These are phyloP conservation scores for Agrostemma githago DNA, from an alignment of 148 eudicot genomes.

Conservation along the genomic window DNA sequence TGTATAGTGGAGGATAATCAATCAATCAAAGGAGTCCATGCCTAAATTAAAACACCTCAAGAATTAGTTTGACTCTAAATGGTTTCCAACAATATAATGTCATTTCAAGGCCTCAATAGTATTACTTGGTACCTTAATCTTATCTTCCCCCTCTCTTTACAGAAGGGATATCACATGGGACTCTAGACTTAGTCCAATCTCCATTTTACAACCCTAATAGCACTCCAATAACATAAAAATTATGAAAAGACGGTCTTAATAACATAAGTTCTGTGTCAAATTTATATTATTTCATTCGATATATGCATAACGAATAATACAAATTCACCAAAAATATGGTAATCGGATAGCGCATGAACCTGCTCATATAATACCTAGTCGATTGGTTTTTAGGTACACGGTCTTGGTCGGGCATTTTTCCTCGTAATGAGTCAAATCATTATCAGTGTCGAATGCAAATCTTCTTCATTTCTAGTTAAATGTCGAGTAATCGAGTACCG, in stretches of 20 bases:
- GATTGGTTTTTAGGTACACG: no score
- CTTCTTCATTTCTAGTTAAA: no score
- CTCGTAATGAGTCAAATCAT: no score
- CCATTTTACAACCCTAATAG: conserved; percentile 23
- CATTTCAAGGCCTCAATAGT: conserved; percentile 27
- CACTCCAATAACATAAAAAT: not conserved
- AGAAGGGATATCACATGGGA: conserved; percentile 37
- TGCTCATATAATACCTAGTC: no score
- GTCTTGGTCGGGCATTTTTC: no score
- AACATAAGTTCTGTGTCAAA: no score
- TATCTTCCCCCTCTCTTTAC: conserved; percentile 28
- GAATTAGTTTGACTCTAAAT: conserved; percentile 7
- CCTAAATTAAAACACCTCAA: conserved; percentile 2
- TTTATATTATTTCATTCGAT: no score
- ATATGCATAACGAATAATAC: no score
- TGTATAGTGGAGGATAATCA: conserved; percentile 12
- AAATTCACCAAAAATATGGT: not conserved
- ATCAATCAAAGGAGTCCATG: conserved; percentile 19
- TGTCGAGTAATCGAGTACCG: no score
- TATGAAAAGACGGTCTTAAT: no score
- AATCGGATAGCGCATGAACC: no score
- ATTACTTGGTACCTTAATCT: conserved; percentile 19
- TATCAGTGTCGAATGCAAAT: no score
- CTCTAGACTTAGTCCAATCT: not conserved
- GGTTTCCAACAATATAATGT: conserved; percentile 35